These are phyloP conservation scores for Coemansia sp. DNA, from an alignment of 192 early-diverging fungal genomes.

Conservation along the genomic window DNA sequence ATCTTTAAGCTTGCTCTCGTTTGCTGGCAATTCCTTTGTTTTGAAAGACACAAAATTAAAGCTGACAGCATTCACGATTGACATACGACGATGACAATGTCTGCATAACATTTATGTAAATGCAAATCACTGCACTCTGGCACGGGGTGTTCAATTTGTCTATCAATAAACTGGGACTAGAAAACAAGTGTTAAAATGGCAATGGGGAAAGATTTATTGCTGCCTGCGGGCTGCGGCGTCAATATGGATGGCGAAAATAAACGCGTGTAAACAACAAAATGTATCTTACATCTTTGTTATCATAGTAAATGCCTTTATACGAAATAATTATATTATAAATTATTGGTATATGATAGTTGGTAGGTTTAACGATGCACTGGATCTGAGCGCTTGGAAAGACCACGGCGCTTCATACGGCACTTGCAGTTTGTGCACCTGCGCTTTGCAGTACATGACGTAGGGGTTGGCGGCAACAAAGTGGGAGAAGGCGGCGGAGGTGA, in stretches of 20 bases:
- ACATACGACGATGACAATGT: background rate
- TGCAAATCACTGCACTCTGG: background rate
- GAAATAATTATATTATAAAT: conserved; percentile 1
- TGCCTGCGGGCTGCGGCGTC: background rate
- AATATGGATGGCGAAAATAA: background rate
- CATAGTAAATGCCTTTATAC: background rate
- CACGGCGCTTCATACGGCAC: conserved; percentile 11
- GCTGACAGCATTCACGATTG: background rate
- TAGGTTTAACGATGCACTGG: background rate
- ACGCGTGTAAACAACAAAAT: background rate
- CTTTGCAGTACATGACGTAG: background rate
- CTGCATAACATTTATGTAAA: background rate
- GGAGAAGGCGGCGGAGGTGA: background rate
- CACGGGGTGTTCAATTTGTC: background rate
- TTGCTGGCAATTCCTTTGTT: background rate
- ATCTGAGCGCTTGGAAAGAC: background rate
- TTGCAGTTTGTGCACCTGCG: conserved; percentile 9
- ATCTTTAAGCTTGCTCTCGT: background rate
- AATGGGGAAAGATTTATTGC: background rate
- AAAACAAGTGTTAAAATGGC: background rate
- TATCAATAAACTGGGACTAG: background rate
- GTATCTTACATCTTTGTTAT: background rate
- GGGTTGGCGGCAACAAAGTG: background rate
- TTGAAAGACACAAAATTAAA: background rate
- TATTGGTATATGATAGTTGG: background rate